phyloP scores from a whole-genome alignment of 257 asterid genomes.

The Lantana camara region DNA sequence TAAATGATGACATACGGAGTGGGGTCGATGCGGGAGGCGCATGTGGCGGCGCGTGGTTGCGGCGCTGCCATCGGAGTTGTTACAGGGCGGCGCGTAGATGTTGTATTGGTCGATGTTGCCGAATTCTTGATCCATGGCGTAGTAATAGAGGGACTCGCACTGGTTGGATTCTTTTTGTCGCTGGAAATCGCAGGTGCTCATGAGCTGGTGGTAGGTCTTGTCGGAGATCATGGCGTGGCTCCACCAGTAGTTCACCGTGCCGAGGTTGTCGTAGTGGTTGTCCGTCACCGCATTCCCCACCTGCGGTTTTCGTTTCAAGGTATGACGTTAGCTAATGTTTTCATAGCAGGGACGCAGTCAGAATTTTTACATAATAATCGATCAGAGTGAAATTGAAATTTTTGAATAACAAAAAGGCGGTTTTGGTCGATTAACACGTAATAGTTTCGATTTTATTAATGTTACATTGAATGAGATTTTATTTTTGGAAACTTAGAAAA shows the following conservation, averaged over 20 bases:
- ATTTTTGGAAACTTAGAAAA: too few relatives aligned
- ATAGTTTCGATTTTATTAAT: too few relatives aligned
- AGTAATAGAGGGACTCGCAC: conserved; percentile 80
- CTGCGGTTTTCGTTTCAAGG: conserved; percentile 33
- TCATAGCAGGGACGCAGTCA: too few relatives aligned
- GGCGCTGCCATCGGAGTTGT: conserved; percentile 56
- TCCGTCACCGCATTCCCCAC: conserved; percentile 97
- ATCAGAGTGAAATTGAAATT: too few relatives aligned
- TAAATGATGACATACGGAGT: conserved; percentile 25
- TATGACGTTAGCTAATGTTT: too few relatives aligned
- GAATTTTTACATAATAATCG: too few relatives aligned
- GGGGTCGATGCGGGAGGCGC: conserved; percentile 79
- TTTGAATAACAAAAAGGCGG: too few relatives aligned
- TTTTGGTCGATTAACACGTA: too few relatives aligned
- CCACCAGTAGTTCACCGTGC: conserved; percentile 98
- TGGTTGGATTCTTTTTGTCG: conserved; percentile 69
- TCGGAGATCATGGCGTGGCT: conserved; percentile 99
- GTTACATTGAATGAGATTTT: too few relatives aligned
- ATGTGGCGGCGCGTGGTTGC: conserved; percentile 54
- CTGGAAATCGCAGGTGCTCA: conserved; percentile 78
- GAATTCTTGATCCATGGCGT: conserved; percentile 94
- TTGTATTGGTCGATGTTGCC: conserved; percentile 96
- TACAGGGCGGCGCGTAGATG: conserved; percentile 88
- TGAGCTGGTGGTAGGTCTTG: conserved; percentile 67
- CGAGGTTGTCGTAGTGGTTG: conserved; percentile 85